These are phyloP conservation scores for Eleusine indica DNA, from an alignment of 176 grass and related monocot genomes.

Conservation along the genomic window DNA sequence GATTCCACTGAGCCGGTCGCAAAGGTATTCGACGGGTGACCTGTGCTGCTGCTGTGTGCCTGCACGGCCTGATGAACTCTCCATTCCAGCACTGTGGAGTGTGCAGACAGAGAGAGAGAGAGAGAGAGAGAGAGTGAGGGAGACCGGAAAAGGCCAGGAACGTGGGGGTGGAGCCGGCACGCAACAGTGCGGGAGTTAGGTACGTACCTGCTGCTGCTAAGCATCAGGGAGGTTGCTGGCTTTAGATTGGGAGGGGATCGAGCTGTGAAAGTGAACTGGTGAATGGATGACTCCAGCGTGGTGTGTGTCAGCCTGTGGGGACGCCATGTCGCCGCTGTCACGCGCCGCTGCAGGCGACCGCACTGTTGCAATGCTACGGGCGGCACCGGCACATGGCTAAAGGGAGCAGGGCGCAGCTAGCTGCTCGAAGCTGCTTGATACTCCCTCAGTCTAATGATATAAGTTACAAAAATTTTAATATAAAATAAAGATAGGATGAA, in stretches of 20 bases:
- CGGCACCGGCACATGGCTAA: slow-evolving; percentile 8
- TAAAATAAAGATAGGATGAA: no score
- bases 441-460: no score
- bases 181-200: not conserved
- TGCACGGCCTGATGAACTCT: not conserved
- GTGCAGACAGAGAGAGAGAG: not conserved
- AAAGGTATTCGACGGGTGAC: not conserved
- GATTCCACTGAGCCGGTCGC: not conserved
- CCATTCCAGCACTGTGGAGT: not conserved
- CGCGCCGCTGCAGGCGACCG: not conserved
- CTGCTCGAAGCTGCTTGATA: not conserved
- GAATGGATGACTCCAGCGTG: not conserved
- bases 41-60: not conserved
- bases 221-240: not conserved
- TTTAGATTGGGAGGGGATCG: not conserved
- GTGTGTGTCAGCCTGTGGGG: not conserved
- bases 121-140: not conserved
- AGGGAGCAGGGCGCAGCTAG: not conserved
- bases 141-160: slow-evolving; percentile 3
- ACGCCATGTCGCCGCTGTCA: not conserved
- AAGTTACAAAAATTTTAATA: no score
- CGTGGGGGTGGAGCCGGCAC: not conserved
- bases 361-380: not conserved
- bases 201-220: not conserved
- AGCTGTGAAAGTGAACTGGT: not conserved